phyloP scores from a whole-genome alignment of 2,329 filamentous ascomycete species.

The Zasmidium cellare region DNA sequence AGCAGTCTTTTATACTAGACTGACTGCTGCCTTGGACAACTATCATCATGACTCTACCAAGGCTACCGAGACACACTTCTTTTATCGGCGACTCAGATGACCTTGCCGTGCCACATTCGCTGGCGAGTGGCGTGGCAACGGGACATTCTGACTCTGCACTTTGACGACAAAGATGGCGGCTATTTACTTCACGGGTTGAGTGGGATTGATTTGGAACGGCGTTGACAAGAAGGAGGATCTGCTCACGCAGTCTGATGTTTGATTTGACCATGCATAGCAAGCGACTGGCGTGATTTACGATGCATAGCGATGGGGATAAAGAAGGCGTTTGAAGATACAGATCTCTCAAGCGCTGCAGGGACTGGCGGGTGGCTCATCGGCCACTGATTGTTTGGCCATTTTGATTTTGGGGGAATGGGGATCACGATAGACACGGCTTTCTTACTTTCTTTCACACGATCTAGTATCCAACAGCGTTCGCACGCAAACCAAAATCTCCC shows the following conservation, averaged over 20 bases:
- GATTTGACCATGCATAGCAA: conserved; percentile 3
- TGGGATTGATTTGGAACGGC: not conserved
- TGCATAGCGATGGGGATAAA: conserved; percentile 1
- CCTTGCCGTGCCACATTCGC: not conserved
- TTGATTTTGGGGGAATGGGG: too few relatives aligned
- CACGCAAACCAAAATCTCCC: not conserved
- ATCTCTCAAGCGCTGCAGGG: not conserved
- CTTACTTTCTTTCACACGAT: not conserved
- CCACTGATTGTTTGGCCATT: not conserved
- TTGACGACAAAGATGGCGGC: not conserved
- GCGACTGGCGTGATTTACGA: not conserved
- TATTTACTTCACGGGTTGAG: not conserved
- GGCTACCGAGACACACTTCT: not conserved
- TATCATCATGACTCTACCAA: not conserved
- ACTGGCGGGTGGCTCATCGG: not conserved
- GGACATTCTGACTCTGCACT: not conserved
- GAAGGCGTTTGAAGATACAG: not conserved
- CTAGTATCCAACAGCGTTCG: not conserved
- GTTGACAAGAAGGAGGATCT: not conserved
- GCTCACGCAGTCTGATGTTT: not conserved
- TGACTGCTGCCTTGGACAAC: not conserved
- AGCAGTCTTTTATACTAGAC: not conserved
- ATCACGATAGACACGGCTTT: not conserved
- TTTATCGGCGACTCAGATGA: not conserved
- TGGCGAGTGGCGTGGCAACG: not conserved